These are phyloP conservation scores for Silene coronaria DNA, from an alignment of 179 eudicot species.

Conservation along the genomic window DNA sequence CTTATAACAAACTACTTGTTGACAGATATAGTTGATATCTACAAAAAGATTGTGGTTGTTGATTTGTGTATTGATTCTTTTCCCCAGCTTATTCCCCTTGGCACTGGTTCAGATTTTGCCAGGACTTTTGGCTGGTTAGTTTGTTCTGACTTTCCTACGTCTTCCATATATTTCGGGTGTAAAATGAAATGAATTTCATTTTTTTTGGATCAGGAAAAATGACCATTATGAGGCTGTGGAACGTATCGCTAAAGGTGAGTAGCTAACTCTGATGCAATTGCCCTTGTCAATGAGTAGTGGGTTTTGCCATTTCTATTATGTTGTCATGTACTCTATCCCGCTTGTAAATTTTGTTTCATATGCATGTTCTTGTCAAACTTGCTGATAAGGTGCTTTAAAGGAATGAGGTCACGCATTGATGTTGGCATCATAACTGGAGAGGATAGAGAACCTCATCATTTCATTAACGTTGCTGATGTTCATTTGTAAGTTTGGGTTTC, in stretches of 20 bases:
- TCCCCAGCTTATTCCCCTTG: slow-evolving; percentile 83
- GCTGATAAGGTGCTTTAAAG: slow-evolving; percentile 42
- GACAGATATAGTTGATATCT: background rate
- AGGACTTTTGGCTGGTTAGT: slow-evolving; percentile 87
- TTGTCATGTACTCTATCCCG: background rate
- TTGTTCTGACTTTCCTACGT: slow-evolving; percentile 19
- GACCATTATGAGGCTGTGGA: slow-evolving; percentile 79
- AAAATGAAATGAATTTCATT: background rate
- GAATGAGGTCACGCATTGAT: slow-evolving; percentile 62
- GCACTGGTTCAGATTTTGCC: slow-evolving; percentile 98
- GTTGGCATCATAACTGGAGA: slow-evolving; percentile 62
- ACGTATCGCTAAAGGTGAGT: slow-evolving; percentile 85
- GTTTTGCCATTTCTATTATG: background rate
- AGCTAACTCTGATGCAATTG: background rate
- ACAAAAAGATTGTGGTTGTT: background rate
- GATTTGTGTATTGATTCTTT: slow-evolving; percentile 22
- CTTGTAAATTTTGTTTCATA: slow-evolving; percentile 5
- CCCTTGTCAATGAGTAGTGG: background rate
- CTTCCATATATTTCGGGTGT: slow-evolving; percentile 5
- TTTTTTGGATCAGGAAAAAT: slow-evolving; percentile 60
- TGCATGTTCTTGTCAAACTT: slow-evolving; percentile 23
- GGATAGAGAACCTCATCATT: slow-evolving; percentile 65
- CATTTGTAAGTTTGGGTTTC: slow-evolving; percentile 65
- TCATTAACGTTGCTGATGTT: slow-evolving; percentile 87
- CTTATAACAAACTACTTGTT: slow-evolving; percentile 1